Base-by-base conservation (phyloP, 176 grass and related monocot genomes). In the Saccharum officinarum region DNA sequence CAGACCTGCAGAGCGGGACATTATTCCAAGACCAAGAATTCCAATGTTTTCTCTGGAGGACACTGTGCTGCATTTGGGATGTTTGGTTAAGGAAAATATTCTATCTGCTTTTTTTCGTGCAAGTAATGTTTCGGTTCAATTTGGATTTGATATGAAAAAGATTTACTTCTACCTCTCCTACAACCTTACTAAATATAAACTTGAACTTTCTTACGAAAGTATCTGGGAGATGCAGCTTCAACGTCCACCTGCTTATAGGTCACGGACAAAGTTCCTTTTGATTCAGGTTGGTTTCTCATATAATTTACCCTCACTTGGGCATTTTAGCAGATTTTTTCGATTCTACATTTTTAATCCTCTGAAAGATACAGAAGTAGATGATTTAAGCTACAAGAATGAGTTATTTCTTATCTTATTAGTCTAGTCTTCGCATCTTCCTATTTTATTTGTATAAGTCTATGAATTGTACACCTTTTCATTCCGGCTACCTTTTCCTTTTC, bases 221-320 rank as follows among this genome's bases (percentile, higher is more conserved):
- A 95, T 98, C 80, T 98, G 95, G 95, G 95, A 98, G 79, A 98
- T 98, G 38, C 82, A 95, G 79, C 90, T 95, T 75, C 89, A 95
- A 28, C 69, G 85, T 44, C 94, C 92, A 49, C 81, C 79, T 38
- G 20, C n/a, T 90, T 42, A 95, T 82, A 77, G 26, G 65, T 89
- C 87, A 10, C 86, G 7, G 59, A 81, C 76, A 31, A 92, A 93
- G 69, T 98, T 93, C 80, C 95, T 95, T 78, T 86, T 92, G 79
- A 84, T 95, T 68, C 92, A 95, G 92, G 95, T 98, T 63, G 65
- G 79, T 69, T 84, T 85, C 40, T 81, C n/a, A 9, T 62, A 68
- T 26, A 26, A 6, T 40, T 20, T 23, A 49, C 12, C 6, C 36
- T 38, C 25, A n/a, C 0, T 46, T 44, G 49, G 57, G 37, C 28